Base-by-base conservation (phyloP, 2,329 filamentous ascomycete genomes). In the Phaeosphaeriaceae sp. region DNA sequence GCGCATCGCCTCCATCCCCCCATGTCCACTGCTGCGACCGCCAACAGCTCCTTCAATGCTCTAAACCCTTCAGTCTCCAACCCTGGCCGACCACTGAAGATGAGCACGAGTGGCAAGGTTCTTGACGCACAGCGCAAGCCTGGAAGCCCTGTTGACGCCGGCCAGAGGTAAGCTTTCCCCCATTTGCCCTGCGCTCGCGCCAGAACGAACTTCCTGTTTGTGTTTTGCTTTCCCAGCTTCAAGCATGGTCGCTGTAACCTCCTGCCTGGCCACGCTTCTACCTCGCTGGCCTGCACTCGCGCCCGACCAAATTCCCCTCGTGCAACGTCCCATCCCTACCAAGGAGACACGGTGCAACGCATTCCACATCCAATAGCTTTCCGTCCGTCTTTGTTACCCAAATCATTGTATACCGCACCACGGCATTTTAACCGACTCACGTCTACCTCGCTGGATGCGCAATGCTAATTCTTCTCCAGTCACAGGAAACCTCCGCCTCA, bases 111-210 rank as follows among this genome's bases (percentile, higher is more conserved):
- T 58, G 76, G 73, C 52, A 84, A 82, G 71, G 74, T 73, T 51
- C 72, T 79, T 52, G 81, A 83, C 68, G 74, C 73, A 53, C 74
- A 75, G 67, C 80, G 82, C 70, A 82, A 82, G 71, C 81, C 79
- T 58, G 78, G 74, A 49, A 83, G 80, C 67, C 81, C 82, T 53
- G 74, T 79, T 37, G 81, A 84, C 65, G 77, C 73, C 55, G 75
- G 71, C 61, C 78, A 81, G 68, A 81, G 79, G 82, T 84, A 78
- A 73, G 80, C 58, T 51, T 36, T 21, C 46, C 20, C 35, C 17
- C 36, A 18, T 37, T 28, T 16, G 35, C 33, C 34, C 32, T 36
- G 23, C 23, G 15, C 20, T 32, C 16, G 17, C 13, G 7, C 29
- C 42, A 15, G 16, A 45, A 13, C 39, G 20, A 34, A 6, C 20